Conservation (phyloP, 2,329 filamentous ascomycete genomes). For the Penicillium sclerotigenum region DNA sequence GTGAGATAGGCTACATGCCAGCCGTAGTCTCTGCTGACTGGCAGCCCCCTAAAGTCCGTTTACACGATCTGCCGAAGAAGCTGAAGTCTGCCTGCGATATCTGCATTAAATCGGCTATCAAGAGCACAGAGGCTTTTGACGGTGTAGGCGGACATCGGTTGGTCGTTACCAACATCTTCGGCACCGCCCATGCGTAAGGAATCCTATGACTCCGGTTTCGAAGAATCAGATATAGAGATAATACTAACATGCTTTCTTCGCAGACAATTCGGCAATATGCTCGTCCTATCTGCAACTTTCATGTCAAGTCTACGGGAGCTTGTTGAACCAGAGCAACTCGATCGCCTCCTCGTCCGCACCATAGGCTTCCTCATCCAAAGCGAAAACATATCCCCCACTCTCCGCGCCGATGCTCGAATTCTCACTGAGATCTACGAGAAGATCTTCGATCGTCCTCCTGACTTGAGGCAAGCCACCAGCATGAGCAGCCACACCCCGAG, state of each 20-base stretch:
- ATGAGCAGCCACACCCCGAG: not conserved
- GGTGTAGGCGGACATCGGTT: slow-evolving; percentile 5
- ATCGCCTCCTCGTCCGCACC: slow-evolving; percentile 65
- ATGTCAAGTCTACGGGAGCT: slow-evolving; percentile 61
- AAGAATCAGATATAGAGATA: too few species aligned
- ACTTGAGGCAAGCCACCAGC: not conserved
- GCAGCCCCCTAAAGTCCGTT: slow-evolving; percentile 16
- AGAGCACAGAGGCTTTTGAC: slow-evolving; percentile 7
- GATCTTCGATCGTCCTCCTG: slow-evolving; percentile 39
- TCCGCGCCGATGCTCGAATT: slow-evolving; percentile 71
- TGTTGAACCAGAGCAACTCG: slow-evolving; percentile 56
- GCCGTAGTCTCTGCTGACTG: slow-evolving; percentile 10
- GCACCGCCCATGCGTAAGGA: slow-evolving; percentile 10
- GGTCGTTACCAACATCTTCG: slow-evolving; percentile 8
- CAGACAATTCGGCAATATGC: slow-evolving; percentile 94
- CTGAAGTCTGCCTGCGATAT: slow-evolving; percentile 28
- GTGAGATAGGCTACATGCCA: slow-evolving; percentile 34
- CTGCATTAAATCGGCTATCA: slow-evolving; percentile 1
- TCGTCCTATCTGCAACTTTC: slow-evolving; percentile 82
- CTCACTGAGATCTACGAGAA: slow-evolving; percentile 53
- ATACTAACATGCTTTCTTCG: slow-evolving; percentile 22
- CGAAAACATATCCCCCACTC: slow-evolving; percentile 69
- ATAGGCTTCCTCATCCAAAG: slow-evolving; percentile 71
- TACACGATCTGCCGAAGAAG: slow-evolving; percentile 38
- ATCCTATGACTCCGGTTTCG: not conserved